These are phyloP conservation scores for Castanopsis chinensis DNA, from an alignment of 306 rosid genomes.

Conservation along the genomic window DNA sequence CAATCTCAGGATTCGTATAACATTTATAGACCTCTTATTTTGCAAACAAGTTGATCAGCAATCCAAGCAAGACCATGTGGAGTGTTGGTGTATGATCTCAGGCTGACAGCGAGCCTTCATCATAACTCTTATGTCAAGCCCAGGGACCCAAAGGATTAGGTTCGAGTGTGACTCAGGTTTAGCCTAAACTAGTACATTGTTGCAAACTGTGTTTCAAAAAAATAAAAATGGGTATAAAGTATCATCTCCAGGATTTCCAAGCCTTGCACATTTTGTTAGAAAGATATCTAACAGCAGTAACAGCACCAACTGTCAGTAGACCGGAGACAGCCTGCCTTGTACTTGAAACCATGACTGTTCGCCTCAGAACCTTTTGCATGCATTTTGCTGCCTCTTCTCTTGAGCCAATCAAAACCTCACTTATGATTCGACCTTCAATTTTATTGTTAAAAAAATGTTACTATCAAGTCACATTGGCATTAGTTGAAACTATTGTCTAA, in stretches of 20 bases:
- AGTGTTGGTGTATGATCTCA: background rate
- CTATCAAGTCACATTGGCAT: background rate
- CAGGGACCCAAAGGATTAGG: background rate
- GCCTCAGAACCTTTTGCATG: conserved; percentile 64
- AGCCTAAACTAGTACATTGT: background rate
- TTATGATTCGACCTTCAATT: conserved; percentile 46
- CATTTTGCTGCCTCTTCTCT: conserved; percentile 74
- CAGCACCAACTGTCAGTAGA: conserved; percentile 69
- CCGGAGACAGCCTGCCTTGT: conserved; percentile 88
- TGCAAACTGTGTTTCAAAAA: too few species aligned
- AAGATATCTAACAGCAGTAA: conserved; percentile 61
- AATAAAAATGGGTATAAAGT: background rate
- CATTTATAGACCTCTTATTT: background rate
- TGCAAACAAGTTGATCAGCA: background rate
- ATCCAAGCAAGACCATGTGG: background rate
- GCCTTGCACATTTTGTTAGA: conserved; percentile 67
- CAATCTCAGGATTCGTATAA: background rate
- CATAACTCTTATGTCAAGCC: background rate
- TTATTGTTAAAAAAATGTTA: background rate
- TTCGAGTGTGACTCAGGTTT: background rate
- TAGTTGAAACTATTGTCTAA: background rate
- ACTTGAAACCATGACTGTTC: conserved; percentile 81
- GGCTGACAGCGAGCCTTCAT: background rate
- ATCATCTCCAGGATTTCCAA: conserved; percentile 72
- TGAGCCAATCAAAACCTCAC: conserved; percentile 40